These are phyloP conservation scores for Papiliotrema flavescens DNA, from an alignment of 1,284 basidiomycete species.

Conservation along the genomic window DNA sequence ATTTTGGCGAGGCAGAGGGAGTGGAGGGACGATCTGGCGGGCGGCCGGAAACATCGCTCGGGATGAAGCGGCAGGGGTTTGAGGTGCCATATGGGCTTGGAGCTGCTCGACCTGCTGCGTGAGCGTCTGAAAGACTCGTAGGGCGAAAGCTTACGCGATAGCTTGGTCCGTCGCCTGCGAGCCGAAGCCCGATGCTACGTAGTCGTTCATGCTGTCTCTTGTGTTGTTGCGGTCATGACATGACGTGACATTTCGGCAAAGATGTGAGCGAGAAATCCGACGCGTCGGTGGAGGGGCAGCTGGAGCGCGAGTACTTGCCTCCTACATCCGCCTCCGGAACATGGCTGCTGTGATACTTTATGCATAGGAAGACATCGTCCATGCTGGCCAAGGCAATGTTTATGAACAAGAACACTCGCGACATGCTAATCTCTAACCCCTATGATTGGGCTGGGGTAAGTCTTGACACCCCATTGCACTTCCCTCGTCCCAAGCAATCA, in stretches of 20 bases:
- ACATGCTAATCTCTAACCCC: constrained; percentile 1
- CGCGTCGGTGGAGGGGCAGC: background rate
- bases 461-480: too few species aligned
- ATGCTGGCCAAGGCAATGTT: background rate
- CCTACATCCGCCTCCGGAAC: too few species aligned
- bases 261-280: background rate
- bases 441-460: too few species aligned
- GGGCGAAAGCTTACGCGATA: background rate
- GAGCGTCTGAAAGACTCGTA: background rate
- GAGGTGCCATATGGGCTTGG: constrained; percentile 2
- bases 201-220: constrained; percentile 1
- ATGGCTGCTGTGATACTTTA: too few species aligned
- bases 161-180: background rate
- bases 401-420: background rate
- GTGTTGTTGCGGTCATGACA: background rate
- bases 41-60: background rate
- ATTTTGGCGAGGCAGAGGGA: constrained; percentile 25
- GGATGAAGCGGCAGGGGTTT: background rate
- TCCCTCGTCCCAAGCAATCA: background rate
- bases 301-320: background rate
- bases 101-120: background rate
- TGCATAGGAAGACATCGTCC: background rate
- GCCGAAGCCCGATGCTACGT: background rate
- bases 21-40: constrained; percentile 14
- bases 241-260: background rate